A percentile compares a stretch with the other conserved stretches of the same genome.
phyloP scores from a whole-genome alignment of 306 rosid species.

The Cyamopsis tetragonoloba region DNA sequence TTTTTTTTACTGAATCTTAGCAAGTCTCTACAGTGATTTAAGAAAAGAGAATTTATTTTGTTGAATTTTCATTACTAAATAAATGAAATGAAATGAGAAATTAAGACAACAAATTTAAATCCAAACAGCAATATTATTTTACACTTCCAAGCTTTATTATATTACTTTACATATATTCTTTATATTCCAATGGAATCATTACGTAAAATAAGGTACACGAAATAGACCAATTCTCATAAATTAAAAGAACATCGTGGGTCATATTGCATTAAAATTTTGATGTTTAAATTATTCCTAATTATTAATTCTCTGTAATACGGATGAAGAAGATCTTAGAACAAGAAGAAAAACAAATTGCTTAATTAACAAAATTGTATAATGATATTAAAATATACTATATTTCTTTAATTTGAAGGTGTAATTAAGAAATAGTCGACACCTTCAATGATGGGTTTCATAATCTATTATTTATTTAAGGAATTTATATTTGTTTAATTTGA shows the following conservation, averaged over 20 bases:
- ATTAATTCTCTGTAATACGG: neutral
- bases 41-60: too few species aligned
- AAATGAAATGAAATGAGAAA: neutral
- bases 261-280: neutral
- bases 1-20: too few species aligned
- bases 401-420: neutral
- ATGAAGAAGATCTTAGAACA: neutral
- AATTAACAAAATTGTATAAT: neutral
- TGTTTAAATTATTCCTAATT: neutral
- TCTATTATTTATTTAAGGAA: neutral
- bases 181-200: neutral
- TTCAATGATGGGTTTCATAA: neutral
- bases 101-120: neutral
- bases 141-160: neutral
- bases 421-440: neutral
- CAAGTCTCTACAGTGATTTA: too few species aligned
- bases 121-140: neutral
- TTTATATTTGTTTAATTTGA: neutral
- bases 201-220: neutral
- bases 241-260: neutral
- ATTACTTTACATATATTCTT: neutral
- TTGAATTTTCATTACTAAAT: neutral
- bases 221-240: neutral
- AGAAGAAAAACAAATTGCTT: neutral
- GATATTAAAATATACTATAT: neutral